Base-by-base conservation (phyloP, 169 alveolate species). In the Miamiensis avidus region DNA sequence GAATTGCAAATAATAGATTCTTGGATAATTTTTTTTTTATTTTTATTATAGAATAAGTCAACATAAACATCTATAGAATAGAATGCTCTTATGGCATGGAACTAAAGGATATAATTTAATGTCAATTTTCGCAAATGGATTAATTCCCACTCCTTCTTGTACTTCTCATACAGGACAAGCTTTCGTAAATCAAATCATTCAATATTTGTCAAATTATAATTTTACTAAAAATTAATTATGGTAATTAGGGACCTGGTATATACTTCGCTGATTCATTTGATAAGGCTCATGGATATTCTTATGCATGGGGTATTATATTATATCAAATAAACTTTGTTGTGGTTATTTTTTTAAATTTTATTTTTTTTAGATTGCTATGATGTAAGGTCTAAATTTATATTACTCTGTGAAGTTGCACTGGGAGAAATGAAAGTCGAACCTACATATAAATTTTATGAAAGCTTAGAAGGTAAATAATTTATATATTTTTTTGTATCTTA, bases 341-440 rank as follows among this genome's bases (percentile, higher is more conserved):
- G n/a, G n/a, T n/a, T n/a, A n/a, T n/a, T n/a, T n/a, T n/a, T n/a
- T n/a, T n/a, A n/a, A n/a, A n/a, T n/a, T n/a, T n/a, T n/a, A n/a
- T n/a, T n/a, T n/a, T n/a, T n/a, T n/a, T n/a, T n/a, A n/a, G n/a
- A n/a, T n/a, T n/a, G n/a, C n/a, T n/a, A n/a, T n/a, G n/a, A n/a
- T 29, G 65, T 77, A 81, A 82, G 74, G 34, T 85, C 76, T 85
- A 82, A 78, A 75, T 89, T 82, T 83, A 82, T 89, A 28, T 75
- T 89, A 77, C 76, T 89, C 31, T 89, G 93, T 74, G 93, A 89
- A 75, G 93, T 77, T 27, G 93, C 93, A 72, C 33, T 86, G 27
- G 93, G 93, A 0, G 78, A 89, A 26, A 82, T 83, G 1, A 75
- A 89, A 85, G 76, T 78, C 65, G 34, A 78, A 31, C 29, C 78